Evolutionary conservation across 202 grass and related monocot genomes (phyloP), one percentile per base, ranked within the genome.

Genomic region (Cymbopogon flexuosus): DNA sequence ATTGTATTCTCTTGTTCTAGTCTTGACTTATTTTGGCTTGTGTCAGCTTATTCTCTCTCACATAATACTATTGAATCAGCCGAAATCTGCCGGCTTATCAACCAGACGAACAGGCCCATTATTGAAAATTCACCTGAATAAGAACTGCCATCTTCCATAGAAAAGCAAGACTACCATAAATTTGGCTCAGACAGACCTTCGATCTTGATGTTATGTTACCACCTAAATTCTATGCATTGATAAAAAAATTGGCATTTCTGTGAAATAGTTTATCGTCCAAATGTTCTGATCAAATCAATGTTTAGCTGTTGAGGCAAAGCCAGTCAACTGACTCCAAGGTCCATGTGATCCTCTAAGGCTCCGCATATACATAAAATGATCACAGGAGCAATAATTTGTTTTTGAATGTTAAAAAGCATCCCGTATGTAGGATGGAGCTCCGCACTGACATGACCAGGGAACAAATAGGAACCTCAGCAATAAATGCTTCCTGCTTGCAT

Each of bases 241-340:
- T 15, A 45, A 41, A 29, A 84, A 31, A 49, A 40, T 36, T 27
- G 36, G 18, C 1, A 22, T 1, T 19, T 36, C 34, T 14, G 5
- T 34, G 21, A 71, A 71, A 71, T 46, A 65, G 24, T 62, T 70
- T n/a, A 80, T 60, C 5, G 6, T 70, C 6, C 37, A 80, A 11
- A 70, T 23, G 27, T 42, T 72, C 7, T 72, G 66, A 45, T 31
- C 6, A 16, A 35, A 80, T 80, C 51, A 80, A 80, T 60, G 15
- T 70, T 30, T 70, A 42, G 9, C 35, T 80, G 37, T 23, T 70
- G 34, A 71, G 24, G 22, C 35, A 80, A n/a, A 23, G 15, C 10
- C 12, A 36, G 18, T 47, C 79, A 70, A 77, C 0, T 15, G 10
- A 46, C 18, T 36, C 5, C 4, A 21, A 69, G 33, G 73, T 49